Evolutionary conservation across 2,329 filamentous ascomycete genomes (phyloP), one percentile per base, ranked within the genome.

Genomic region (Trichoderma gracile): DNA sequence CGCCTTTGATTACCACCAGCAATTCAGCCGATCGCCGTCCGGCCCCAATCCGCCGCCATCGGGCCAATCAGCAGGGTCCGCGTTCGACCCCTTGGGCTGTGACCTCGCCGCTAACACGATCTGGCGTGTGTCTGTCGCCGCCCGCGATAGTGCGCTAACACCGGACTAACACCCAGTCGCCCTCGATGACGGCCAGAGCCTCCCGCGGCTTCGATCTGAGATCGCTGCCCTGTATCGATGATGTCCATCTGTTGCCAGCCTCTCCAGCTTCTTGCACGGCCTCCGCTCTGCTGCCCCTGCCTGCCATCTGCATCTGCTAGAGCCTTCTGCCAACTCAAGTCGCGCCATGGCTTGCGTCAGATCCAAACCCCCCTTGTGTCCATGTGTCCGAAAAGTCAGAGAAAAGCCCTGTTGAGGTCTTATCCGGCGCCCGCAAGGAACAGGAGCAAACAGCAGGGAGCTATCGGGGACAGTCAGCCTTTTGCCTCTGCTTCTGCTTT

Each of bases 1-100:
- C 65, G 46, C 12, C 42, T 40, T 52, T 60, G 15, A 17, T 49
- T n/a, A 54, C 55, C 46, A 6, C 27, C 50, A 53, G 30, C 50
- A 27, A 55, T 23, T 33, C 6, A 25, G 23, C 63, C 65, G 65
- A 65, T 66, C 62, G 56, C 57, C 43, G 47, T 65, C 38, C 9
- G 23, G 14, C 9, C 25, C 42, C 21, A 42, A 27, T 52, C 47
- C 38, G 14, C 54, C 38, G 47, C 46, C 53, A 66, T 66, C 64
- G 64, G 27, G 33, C 64, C 64, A 65, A 65, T 65, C 64, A 57
- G 25, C 45, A n/a, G 21, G 23, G 12, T 46, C 40, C 38, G 12
- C 23, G 19, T 46, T 46, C 12, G 40, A 38, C 33, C 46, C 25
- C 23, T 42, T 30, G 23, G 23, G 47, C 30, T 56, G 19, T n/a